Evolutionary conservation across 1,284 basidiomycete genomes (phyloP), one percentile per base, ranked within the genome.

Genomic region (Coniferiporia weirii): DNA sequence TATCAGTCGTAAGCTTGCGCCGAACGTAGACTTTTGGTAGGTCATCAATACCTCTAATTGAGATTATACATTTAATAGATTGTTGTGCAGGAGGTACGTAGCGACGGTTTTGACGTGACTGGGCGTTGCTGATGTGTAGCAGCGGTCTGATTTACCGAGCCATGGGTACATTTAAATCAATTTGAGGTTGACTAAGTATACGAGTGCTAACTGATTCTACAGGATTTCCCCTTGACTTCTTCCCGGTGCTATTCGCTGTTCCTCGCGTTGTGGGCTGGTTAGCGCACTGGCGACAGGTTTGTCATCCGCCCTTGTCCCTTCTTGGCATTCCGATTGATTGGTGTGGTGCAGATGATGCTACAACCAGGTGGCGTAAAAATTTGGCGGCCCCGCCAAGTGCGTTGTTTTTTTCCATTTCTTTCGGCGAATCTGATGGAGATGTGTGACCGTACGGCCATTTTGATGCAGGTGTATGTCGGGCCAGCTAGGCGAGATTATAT

Each of bases 151-250:
- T 93, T 65, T 93, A 93, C 71, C 86, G 89, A 54, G 89, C 89
- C 15, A 92, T 93, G 90, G 89, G 90, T 89, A 65, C 68, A 80
- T 70, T 34, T 27, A 55, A 59, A 51, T 54, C 61, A 57, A 13
- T 63, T 63, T 50, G 56, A 40, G 38, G 15, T 3, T 12, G 38
- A 40, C 9, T 15, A 38, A 38, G 22, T n/a, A 20, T 15, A 13
- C 19, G 44, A 20, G 17, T 13, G 34, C 13, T 53, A 17, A n/a
- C 13, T 13, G 13, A 10, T 55, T 15, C 32, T 35, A 7, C 65
- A 89, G 90, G 90, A 48, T 93, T 93, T 78, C 91, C 92, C 1
- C 78, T 89, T 64, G 92, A 94, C 73, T 93, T 91, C 71, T 95
- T 93, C 83, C 91, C 92, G 0, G 91, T 95, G 36, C 73, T 95